phyloP scores from a whole-genome alignment of 192 early-diverging fungal genomes.

The Entomortierella parvispora region DNA sequence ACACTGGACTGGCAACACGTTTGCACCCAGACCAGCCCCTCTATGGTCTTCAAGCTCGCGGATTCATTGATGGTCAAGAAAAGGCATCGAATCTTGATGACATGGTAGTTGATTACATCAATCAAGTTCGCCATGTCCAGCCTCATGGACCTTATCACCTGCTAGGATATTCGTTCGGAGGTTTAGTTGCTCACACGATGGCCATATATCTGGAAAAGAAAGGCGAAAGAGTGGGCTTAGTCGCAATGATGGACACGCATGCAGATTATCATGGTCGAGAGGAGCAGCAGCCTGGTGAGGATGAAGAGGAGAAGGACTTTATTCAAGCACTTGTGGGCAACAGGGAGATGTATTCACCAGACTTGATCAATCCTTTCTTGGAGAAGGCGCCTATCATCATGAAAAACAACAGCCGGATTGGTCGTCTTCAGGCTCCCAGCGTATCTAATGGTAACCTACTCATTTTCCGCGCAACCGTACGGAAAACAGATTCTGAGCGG shows the following conservation, averaged over 20 bases:
- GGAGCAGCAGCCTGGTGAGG: too few relatives aligned
- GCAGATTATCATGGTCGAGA: too few relatives aligned
- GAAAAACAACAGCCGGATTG: too few relatives aligned
- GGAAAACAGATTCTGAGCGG: neutral
- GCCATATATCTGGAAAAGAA: constrained; percentile 4
- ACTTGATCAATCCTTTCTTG: constrained; percentile 6
- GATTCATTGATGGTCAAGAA: constrained; percentile 6
- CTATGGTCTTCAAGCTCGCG: constrained; percentile 37
- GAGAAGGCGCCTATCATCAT: too few relatives aligned
- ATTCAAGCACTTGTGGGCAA: neutral
- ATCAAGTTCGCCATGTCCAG: constrained; percentile 10
- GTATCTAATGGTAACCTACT: neutral
- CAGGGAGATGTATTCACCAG: constrained; percentile 2
- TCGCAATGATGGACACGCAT: constrained; percentile 15
- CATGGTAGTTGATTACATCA: constrained; percentile 17
- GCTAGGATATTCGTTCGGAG: constrained; percentile 18
- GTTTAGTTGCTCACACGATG: constrained; percentile 4
- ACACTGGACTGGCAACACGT: constrained; percentile 5
- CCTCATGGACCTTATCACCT: too few relatives aligned
- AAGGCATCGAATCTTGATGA: constrained; percentile 1
- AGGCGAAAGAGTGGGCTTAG: constrained; percentile 4
- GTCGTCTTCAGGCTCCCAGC: neutral
- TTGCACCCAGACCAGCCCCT: constrained; percentile 24
- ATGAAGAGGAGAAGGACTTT: neutral
- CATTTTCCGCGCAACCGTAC: constrained; percentile 2